phyloP scores from a whole-genome alignment of 106 monocot species.

The Chionographis japonica region DNA sequence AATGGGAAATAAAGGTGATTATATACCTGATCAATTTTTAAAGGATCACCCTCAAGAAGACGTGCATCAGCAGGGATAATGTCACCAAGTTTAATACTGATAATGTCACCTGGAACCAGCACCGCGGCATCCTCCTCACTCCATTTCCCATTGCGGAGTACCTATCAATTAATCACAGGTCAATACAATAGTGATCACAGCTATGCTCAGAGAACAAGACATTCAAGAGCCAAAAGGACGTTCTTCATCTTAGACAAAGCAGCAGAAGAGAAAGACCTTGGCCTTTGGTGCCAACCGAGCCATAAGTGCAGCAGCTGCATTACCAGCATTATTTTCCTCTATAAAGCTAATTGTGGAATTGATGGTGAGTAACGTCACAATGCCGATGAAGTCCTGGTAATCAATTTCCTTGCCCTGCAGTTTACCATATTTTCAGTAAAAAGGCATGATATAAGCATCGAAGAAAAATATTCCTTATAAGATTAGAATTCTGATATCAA shows the following conservation, averaged over 20 bases:
- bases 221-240: no score
- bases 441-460: neutral
- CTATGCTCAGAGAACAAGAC: no score
- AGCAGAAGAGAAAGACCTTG: conserved; percentile 22
- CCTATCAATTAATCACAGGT: conserved; percentile 12
- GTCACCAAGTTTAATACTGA: conserved; percentile 56
- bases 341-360: conserved; percentile 59
- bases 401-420: conserved; percentile 29
- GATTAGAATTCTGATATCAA: no score
- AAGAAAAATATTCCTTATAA: no score
- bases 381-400: conserved; percentile 51
- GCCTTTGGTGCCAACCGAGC: conserved; percentile 51
- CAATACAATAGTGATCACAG: no score
- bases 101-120: conserved; percentile 50
- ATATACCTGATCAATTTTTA: conserved; percentile 57
- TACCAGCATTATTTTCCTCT: conserved; percentile 61
- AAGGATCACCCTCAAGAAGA: conserved; percentile 51
- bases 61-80: conserved; percentile 62
- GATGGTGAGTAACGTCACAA: conserved; percentile 38
- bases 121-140: conserved; percentile 44
- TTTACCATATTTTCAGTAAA: neutral
- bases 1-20: neutral
- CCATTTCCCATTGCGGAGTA: conserved; percentile 43
- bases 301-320: conserved; percentile 61
- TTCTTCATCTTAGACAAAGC: neutral